A percentile compares a stretch with the other conserved stretches of the same genome.
Evolutionary conservation across 257 asterid genomes (phyloP).

Genomic region (Leonotis leonurus): DNA sequence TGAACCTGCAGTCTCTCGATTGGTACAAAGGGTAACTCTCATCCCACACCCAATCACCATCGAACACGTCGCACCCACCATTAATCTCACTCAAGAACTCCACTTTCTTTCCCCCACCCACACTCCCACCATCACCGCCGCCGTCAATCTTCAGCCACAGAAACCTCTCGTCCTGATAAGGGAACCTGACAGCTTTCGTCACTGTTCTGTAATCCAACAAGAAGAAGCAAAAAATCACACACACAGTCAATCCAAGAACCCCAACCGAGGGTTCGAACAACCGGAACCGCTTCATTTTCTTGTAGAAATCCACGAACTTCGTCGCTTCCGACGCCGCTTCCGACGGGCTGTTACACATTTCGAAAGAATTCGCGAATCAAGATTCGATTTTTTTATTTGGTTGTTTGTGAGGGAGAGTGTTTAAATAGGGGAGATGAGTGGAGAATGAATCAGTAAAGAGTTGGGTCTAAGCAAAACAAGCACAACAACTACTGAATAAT

Average conservation of each 20-base stretch:
- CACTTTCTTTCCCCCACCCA: constrained; percentile 26
- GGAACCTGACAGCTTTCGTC: constrained; percentile 40
- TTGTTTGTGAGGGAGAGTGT: neutral
- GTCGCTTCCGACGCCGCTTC: constrained; percentile 23
- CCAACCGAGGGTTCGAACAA: constrained; percentile 74
- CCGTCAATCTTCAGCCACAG: constrained; percentile 43
- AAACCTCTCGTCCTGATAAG: constrained; percentile 49
- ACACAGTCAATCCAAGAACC: constrained; percentile 56
- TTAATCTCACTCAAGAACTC: constrained; percentile 54
- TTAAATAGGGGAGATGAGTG: constrained; percentile 1
- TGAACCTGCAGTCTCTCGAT: constrained; percentile 63
- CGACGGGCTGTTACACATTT: constrained; percentile 34
- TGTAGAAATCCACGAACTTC: constrained; percentile 37
- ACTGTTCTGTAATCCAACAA: constrained; percentile 55
- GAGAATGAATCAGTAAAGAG: constrained; percentile 9
- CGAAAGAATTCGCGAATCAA: neutral
- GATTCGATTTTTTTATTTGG: constrained; percentile 20
- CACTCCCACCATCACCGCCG: constrained; percentile 18
- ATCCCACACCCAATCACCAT: constrained; percentile 99
- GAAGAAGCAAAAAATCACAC: constrained; percentile 54
- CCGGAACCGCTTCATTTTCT: constrained; percentile 66
- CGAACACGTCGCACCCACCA: constrained; percentile 71
- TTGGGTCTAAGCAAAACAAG: constrained; percentile 43
- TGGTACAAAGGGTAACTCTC: constrained; percentile 75
- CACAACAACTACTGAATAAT: constrained; percentile 29